Percentiles rank a stretch among this genome's conserved stretches.
Evolutionary conservation across 192 early-diverging fungal species (phyloP).

Genomic region (Coemansia sp.): DNA sequence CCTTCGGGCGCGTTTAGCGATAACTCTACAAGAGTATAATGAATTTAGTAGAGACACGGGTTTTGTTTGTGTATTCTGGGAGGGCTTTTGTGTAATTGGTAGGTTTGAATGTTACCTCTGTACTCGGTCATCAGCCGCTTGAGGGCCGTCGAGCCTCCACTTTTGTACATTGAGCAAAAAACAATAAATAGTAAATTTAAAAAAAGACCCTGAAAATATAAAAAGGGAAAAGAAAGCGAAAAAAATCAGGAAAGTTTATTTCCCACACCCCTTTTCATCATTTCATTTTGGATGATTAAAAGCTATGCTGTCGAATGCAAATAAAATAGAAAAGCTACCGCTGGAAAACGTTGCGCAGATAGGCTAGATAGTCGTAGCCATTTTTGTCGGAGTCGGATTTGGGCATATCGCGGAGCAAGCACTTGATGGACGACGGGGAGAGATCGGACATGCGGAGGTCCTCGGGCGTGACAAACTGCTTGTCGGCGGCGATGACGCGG

Average conservation of each 20-base stretch:
- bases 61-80: no score
- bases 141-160: conserved; percentile 71
- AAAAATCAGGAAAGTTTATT: no score
- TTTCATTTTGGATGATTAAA: no score
- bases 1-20: conserved; percentile 90
- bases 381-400: conserved; percentile 46
- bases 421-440: conserved; percentile 68
- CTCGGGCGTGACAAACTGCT: conserved; percentile 80
- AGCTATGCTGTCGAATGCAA: background rate
- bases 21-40: conserved; percentile 59
- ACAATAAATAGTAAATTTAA: conserved; percentile 11
- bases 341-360: conserved; percentile 55
- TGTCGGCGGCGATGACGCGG: conserved; percentile 80
- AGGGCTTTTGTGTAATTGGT: no score
- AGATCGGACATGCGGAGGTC: conserved; percentile 81
- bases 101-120: conserved; percentile 54
- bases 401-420: conserved; percentile 78
- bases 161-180: conserved; percentile 46
- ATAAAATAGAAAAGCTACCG: conserved; percentile 9
- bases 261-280: no score
- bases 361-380: conserved; percentile 79
- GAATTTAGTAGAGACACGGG: background rate
- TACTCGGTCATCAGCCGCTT: conserved; percentile 95
- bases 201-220: no score
- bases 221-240: no score